A percentile compares a stretch with the other conserved stretches of the same genome.
These are phyloP conservation scores for Xylaria cubensis DNA, from an alignment of 495 filamentous ascomycete species.

Conservation along the genomic window DNA sequence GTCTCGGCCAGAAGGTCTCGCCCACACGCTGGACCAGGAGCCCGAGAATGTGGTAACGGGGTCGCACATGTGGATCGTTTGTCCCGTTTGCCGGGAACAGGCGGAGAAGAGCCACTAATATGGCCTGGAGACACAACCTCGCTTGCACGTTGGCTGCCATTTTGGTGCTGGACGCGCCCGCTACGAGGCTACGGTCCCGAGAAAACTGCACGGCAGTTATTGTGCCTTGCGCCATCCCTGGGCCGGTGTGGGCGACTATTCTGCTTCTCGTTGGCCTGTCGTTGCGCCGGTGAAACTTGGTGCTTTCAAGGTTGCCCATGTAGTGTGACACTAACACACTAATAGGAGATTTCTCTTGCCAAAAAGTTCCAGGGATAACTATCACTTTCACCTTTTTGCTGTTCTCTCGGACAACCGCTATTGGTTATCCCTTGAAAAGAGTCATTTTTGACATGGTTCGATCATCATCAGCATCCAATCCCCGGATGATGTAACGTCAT, in stretches of 20 bases:
- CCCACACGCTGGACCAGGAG: neutral
- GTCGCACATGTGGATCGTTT: slow-evolving; percentile 16
- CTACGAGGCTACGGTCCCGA: neutral
- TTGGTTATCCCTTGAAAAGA: neutral
- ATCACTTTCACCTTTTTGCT: neutral
- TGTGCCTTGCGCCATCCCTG: neutral
- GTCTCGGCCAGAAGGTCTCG: slow-evolving; percentile 5
- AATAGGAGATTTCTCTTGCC: slow-evolving; percentile 13
- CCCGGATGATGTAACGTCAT: neutral
- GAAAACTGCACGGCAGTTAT: slow-evolving; percentile 16
- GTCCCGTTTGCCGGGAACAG: slow-evolving; percentile 16
- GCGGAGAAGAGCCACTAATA: slow-evolving; percentile 15
- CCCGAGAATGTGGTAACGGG: slow-evolving; percentile 25
- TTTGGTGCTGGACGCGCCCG: neutral
- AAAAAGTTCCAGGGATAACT: neutral
- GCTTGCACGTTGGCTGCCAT: neutral
- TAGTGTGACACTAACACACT: slow-evolving; percentile 8
- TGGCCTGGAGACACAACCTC: neutral
- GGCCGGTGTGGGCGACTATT: slow-evolving; percentile 14
- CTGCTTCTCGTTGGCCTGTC: neutral
- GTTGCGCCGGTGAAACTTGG: neutral
- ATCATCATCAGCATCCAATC: neutral
- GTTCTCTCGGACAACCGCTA: neutral
- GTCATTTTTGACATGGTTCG: neutral
- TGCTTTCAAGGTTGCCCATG: slow-evolving; percentile 10